Percentiles rank a stretch among this genome's conserved stretches.
These are phyloP conservation scores for Pseudogymnoascus sp. DNA, from an alignment of 2,329 filamentous ascomycete species.

Conservation along the genomic window DNA sequence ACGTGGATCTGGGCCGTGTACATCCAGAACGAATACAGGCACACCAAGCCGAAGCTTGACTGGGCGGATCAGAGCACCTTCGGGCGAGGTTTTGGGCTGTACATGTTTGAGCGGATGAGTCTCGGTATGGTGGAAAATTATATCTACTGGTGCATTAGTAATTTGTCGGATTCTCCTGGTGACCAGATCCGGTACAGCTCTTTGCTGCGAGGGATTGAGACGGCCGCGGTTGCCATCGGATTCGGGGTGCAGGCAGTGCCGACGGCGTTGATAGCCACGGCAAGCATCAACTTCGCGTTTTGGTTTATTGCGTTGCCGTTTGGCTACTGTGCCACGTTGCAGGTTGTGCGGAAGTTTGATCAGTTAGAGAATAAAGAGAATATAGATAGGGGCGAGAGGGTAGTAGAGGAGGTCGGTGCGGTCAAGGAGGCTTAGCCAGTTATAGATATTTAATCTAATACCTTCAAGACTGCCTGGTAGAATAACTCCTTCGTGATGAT, in stretches of 20 bases:
- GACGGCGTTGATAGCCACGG: conserved; percentile 36
- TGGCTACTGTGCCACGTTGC: conserved; percentile 37
- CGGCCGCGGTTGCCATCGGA: conserved; percentile 30
- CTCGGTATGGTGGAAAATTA: conserved; percentile 37
- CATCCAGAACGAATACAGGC: conserved; percentile 40
- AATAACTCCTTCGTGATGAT: neutral
- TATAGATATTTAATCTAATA: neutral
- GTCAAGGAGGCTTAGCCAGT: neutral
- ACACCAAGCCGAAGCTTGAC: conserved; percentile 36
- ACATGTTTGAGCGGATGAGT: conserved; percentile 35
- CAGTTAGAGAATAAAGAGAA: conserved; percentile 20
- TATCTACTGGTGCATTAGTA: conserved; percentile 41
- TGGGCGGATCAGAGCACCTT: conserved; percentile 36
- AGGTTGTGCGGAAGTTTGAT: conserved; percentile 35
- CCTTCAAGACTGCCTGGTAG: neutral
- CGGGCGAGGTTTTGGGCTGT: conserved; percentile 37
- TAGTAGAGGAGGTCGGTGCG: neutral
- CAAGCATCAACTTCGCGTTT: conserved; percentile 36
- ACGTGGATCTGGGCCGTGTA: conserved; percentile 42
- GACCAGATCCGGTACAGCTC: conserved; percentile 26
- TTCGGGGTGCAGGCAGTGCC: conserved; percentile 40
- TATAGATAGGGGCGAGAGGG: neutral
- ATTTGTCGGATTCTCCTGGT: conserved; percentile 23
- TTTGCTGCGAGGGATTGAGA: conserved; percentile 25
- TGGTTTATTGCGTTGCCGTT: conserved; percentile 38